Base-by-base conservation (phyloP, 805 yeast species). In the Wickerhamiella shivajii region DNA sequence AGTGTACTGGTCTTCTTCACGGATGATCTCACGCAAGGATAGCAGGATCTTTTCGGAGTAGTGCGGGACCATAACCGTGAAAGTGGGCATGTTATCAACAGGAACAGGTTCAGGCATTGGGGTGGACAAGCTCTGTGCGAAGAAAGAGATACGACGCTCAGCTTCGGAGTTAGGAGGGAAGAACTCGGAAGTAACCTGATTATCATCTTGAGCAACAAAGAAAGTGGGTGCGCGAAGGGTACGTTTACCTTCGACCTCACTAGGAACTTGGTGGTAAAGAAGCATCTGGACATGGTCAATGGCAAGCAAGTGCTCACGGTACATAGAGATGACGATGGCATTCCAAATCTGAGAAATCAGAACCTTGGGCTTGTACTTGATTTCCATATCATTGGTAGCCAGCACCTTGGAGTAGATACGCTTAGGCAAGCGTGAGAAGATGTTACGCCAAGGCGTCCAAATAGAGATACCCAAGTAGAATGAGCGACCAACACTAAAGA, bases 71-170 rank as follows among this genome's bases (percentile, higher is more conserved):
- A 87, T 66, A 15, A 90, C 97, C 24, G 98, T 85, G 60, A 90
- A 90, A 9, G 97, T 87, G 44, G 99, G 99, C 98, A 90, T 90
- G 67, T 87, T 87, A 61, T 90, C 98, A 47, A 92, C 97, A 27
- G 99, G 98, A 54, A 90, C 67, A 42, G 99, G 97, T 64, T 90
- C 98, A 43, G 95, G 94, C 50, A 90, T 85, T 47, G 98, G 98
- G 39, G 98, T 90, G 33, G 98, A 92, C 60, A 90, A 68, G 8
- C 97, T 85, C 62, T 90, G 98, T 39, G 99, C 99, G 64, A 90
- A 90, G 78, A 92, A 90, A 39, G 96, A 81, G 49, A 90, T 85
- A 70, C 99, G 90, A 68, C 98, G 85, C 66, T 92, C 98, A 44
- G 99, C 98, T 62, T 90, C 99, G 28, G 95, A 83, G 60, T 87